These are phyloP conservation scores for Mallotus nudiflorus DNA, from an alignment of 345 rosid species.

Conservation along the genomic window DNA sequence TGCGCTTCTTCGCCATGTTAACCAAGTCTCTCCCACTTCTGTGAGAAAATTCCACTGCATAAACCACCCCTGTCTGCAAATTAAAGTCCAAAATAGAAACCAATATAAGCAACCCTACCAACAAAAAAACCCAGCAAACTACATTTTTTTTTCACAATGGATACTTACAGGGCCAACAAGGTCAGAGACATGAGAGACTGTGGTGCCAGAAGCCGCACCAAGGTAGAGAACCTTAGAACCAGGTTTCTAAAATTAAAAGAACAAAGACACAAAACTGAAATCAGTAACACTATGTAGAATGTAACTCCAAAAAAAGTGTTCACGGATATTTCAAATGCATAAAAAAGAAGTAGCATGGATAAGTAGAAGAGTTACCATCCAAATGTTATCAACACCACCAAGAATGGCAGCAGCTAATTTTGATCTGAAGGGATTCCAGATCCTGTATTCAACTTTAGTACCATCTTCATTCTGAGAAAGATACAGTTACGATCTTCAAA, in stretches of 20 bases:
- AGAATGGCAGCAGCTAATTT: slow-evolving; percentile 96
- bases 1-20: slow-evolving; percentile 97
- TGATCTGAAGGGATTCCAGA: slow-evolving; percentile 98
- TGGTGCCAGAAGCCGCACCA: slow-evolving; percentile 99
- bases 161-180: slow-evolving; percentile 89
- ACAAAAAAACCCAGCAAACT: background rate
- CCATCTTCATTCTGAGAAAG: slow-evolving; percentile 77
- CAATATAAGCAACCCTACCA: background rate
- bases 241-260: slow-evolving; percentile 62
- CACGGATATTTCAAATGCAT: background rate
- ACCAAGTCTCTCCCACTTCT: slow-evolving; percentile 98
- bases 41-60: slow-evolving; percentile 96
- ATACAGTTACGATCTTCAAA: background rate
- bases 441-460: slow-evolving; percentile 83
- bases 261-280: background rate
- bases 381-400: slow-evolving; percentile 95
- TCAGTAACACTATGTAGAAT: background rate
- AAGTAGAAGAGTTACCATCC: slow-evolving; percentile 68
- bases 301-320: background rate
- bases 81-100: background rate
- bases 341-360: background rate
- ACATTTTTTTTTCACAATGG: background rate
- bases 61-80: slow-evolving; percentile 74
- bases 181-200: slow-evolving; percentile 98
- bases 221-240: slow-evolving; percentile 95